Evolutionary conservation across 805 yeast genomes (phyloP), one percentile per base, ranked within the genome.

Genomic region (Saturnispora kantuleensis): DNA sequence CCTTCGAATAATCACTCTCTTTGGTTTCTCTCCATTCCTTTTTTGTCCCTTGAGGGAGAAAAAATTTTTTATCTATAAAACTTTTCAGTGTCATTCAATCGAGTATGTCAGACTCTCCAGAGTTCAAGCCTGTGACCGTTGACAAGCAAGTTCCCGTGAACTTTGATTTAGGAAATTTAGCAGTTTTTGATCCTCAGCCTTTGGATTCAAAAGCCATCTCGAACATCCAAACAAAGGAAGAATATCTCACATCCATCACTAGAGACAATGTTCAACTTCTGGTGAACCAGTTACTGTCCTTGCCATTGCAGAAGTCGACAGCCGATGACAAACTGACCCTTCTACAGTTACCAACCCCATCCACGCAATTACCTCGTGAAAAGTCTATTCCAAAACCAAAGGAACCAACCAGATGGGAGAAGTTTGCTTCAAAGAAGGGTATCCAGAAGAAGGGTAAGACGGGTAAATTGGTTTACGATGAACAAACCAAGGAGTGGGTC

Each of bases 371-470:
- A 51, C 98, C 99, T 45, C 76, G 99, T 72, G 99, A 93, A 64
- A 93, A 93, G 68, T 81, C 96, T 39, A 67, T 93, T 56, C 98
- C 98, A 47, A 89, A 88, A 67, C 79, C 85, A 44, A 93, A 86
- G 69, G 82, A 90, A 45, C 84, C 80, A 55, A 89, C 98, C 52
- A 88, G 81, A 68, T 93, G 99, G 99, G 96, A 93, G 68, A 75
- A 76, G 59, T 93, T 93, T 70, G 99, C 99, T 52, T 84, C 84
- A 48, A 85, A 78, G 74, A 93, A 93, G 69, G 97, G 97, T 58
- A 93, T 93, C 62, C 72, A 83, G 66, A 76, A 94, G 67, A 89
- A 85, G 72, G 85, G 84, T 49, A 88, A 82, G 63, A 81, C 84
- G 28, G 96, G 95, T 39, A 93, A 86, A 67, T 70, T 81, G 76